phyloP scores from a whole-genome alignment of 2,329 filamentous ascomycete genomes.

The Colletotrichum graminicola region DNA sequence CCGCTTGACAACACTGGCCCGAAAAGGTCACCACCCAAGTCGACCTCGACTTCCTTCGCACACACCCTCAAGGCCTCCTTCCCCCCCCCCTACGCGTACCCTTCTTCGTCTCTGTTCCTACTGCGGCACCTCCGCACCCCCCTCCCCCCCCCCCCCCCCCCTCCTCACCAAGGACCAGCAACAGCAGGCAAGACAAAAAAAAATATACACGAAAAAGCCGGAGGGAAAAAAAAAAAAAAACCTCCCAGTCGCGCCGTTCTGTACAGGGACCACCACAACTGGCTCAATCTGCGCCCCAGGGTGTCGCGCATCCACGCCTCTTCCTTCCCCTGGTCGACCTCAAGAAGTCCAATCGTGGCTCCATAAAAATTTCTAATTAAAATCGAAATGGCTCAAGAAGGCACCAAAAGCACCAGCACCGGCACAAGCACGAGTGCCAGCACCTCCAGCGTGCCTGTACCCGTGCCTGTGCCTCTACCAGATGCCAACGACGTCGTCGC shows the following conservation, averaged over 20 bases:
- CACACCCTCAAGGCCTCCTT: slow-evolving; percentile 22
- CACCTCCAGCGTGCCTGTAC: slow-evolving; percentile 38
- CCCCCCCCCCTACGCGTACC: slow-evolving; percentile 23
- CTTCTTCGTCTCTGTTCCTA: neutral
- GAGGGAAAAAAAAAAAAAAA: slow-evolving; percentile 12
- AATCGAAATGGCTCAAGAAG: slow-evolving; percentile 54
- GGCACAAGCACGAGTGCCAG: slow-evolving; percentile 33
- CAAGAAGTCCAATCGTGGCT: slow-evolving; percentile 51
- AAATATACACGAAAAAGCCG: slow-evolving; percentile 9
- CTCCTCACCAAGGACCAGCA: slow-evolving; percentile 21
- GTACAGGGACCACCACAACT: slow-evolving; percentile 36
- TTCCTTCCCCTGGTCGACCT: slow-evolving; percentile 48
- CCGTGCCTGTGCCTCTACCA: slow-evolving; percentile 26
- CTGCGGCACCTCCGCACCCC: neutral
- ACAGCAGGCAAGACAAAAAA: slow-evolving; percentile 24
- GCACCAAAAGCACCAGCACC: slow-evolving; percentile 42
- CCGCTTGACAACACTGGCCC: slow-evolving; percentile 32
- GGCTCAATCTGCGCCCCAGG: slow-evolving; percentile 37
- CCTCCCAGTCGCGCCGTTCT: slow-evolving; percentile 33
- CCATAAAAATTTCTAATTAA: slow-evolving; percentile 57
- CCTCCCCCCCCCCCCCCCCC: slow-evolving; percentile 32
- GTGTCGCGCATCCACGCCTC: slow-evolving; percentile 43
- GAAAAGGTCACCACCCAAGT: slow-evolving; percentile 19
- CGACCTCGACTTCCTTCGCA: slow-evolving; percentile 31
- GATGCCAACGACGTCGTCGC: slow-evolving; percentile 38